Conservation (phyloP, 371 early-diverging fungal genomes). For the Actinomortierella ambigua region DNA sequence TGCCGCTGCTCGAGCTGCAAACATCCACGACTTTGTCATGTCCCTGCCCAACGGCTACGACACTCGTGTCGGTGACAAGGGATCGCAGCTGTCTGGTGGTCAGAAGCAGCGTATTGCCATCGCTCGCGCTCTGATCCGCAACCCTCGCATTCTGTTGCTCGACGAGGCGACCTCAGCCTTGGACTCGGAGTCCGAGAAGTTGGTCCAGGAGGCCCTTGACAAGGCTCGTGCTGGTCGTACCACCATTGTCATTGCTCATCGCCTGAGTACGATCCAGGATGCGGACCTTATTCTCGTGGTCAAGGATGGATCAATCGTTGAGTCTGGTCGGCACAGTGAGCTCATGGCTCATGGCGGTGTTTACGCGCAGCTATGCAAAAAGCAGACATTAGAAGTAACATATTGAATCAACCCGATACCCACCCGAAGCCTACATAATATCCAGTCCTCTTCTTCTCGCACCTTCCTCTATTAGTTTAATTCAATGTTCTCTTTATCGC, state of each 20-base stretch:
- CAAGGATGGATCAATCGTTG: constrained; percentile 75
- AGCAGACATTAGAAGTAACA: constrained; percentile 47
- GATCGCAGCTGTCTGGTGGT: constrained; percentile 65
- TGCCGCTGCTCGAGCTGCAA: constrained; percentile 58
- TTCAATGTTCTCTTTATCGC: too few relatives aligned
- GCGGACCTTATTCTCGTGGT: constrained; percentile 77
- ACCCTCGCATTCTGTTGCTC: constrained; percentile 84
- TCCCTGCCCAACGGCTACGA: constrained; percentile 71
- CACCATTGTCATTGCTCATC: constrained; percentile 68
- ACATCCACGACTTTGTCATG: constrained; percentile 72
- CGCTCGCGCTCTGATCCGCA: constrained; percentile 67
- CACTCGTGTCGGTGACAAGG: constrained; percentile 75
- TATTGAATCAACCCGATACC: constrained; percentile 18
- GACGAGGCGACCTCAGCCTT: constrained; percentile 97
- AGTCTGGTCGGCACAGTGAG: constrained; percentile 78
- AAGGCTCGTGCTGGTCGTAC: constrained; percentile 64
- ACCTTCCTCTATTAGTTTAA: too few relatives aligned
- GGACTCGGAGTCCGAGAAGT: constrained; percentile 84
- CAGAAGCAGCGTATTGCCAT: constrained; percentile 65
- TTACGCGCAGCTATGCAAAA: constrained; percentile 49
- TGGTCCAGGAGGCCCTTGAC: constrained; percentile 86
- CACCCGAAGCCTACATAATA: too few relatives aligned
- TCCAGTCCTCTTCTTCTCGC: too few relatives aligned
- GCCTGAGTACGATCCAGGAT: constrained; percentile 68
- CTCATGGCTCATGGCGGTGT: constrained; percentile 51